Conservation (phyloP, 2,329 filamentous ascomycete genomes). For the Cordyceps fumosorosea region DNA sequence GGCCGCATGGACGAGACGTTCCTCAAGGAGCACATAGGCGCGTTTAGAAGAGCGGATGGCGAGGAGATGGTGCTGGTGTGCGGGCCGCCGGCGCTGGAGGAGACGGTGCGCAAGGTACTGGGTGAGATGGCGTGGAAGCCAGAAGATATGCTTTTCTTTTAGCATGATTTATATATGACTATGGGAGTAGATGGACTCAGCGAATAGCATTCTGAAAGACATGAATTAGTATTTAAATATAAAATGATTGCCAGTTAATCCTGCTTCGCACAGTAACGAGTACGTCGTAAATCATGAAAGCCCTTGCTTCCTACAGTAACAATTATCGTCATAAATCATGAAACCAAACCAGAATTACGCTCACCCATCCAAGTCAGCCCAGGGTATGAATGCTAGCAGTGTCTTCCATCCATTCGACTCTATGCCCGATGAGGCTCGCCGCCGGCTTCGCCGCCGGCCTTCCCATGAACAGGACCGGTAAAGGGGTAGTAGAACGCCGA, state of each 20-base stretch:
- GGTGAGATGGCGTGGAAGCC: slow-evolving; percentile 61
- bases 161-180: slow-evolving; percentile 6
- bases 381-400: background rate
- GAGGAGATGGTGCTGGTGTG: slow-evolving; percentile 68
- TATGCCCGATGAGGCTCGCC: background rate
- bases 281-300: no score
- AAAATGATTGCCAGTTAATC: no score
- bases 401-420: background rate
- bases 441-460: background rate
- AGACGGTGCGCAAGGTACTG: slow-evolving; percentile 49
- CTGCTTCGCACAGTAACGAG: no score
- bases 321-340: no score
- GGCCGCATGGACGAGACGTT: slow-evolving; percentile 62
- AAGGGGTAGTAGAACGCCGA: slow-evolving; percentile 50
- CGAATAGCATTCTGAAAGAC: no score
- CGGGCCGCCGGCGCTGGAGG: slow-evolving; percentile 70
- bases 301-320: no score
- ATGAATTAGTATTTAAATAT: no score
- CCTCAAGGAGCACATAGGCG: slow-evolving; percentile 51
- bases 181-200: background rate
- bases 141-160: slow-evolving; percentile 72
- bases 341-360: no score
- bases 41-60: slow-evolving; percentile 27
- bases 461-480: background rate
- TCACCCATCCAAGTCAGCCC: background rate